A percentile compares a stretch with the other conserved stretches of the same genome.
phyloP scores from a whole-genome alignment of 306 rosid genomes.

The Benincasa hispida region DNA sequence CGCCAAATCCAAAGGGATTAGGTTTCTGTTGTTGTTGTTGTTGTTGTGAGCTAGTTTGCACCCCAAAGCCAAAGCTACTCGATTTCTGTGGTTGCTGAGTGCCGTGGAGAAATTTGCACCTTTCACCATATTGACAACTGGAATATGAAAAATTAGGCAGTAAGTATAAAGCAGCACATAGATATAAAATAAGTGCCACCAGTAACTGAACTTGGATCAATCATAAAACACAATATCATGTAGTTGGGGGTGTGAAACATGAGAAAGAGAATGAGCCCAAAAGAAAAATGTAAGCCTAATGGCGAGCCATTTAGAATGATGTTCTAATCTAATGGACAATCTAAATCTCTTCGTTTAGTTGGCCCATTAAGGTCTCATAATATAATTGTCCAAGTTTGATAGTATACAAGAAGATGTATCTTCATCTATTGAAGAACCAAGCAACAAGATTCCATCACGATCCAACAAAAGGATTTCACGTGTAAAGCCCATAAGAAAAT shows the following conservation, averaged over 20 bases:
- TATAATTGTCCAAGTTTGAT: not conserved
- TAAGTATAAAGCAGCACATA: not conserved
- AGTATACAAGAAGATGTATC: not conserved
- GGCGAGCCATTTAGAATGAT: not conserved
- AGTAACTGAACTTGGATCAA: not conserved
- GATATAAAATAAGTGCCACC: not conserved
- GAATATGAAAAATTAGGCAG: not conserved
- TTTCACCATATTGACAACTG: constrained; percentile 74
- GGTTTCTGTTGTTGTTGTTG: constrained; percentile 39
- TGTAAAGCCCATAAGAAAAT: not conserved
- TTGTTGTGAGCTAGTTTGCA: constrained; percentile 15
- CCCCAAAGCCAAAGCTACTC: constrained; percentile 37
- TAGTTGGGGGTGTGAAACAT: not conserved
- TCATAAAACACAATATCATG: not conserved
- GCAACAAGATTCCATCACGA: not conserved
- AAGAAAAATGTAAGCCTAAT: not conserved
- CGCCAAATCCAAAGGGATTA: constrained; percentile 80
- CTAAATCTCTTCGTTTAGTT: not conserved
- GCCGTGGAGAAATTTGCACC: constrained; percentile 50
- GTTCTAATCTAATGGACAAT: not conserved
- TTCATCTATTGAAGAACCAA: not conserved
- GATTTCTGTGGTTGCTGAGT: constrained; percentile 38
- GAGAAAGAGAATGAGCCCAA: not conserved
- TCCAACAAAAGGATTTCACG: not conserved
- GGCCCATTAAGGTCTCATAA: not conserved